A percentile compares a stretch with the other conserved stretches of the same genome.
These are phyloP conservation scores for Penicillium argentinense DNA, from an alignment of 495 filamentous ascomycete species.

Conservation along the genomic window DNA sequence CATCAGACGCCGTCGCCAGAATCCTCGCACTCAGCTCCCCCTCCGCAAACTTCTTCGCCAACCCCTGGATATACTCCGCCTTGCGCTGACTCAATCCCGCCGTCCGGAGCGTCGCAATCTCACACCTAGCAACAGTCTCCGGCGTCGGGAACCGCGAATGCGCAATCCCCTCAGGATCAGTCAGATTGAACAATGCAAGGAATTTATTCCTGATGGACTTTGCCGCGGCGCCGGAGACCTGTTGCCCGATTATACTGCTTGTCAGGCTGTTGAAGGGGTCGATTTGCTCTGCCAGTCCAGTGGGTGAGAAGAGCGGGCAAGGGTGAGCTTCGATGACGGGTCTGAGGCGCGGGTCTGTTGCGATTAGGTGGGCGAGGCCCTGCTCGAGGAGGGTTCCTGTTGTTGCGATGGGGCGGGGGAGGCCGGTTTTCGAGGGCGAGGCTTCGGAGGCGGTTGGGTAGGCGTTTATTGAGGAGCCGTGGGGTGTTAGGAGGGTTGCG, in stretches of 20 bases:
- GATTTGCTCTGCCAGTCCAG: conserved; percentile 76
- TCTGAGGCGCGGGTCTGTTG: conserved; percentile 70
- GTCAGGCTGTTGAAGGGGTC: conserved; percentile 84
- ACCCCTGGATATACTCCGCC: conserved; percentile 86
- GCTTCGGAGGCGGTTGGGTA: conserved; percentile 46
- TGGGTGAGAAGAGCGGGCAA: conserved; percentile 77
- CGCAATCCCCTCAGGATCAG: conserved; percentile 11
- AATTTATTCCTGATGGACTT: conserved; percentile 85
- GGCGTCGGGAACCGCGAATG: conserved; percentile 70
- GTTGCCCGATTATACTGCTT: conserved; percentile 90
- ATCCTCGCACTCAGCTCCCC: conserved; percentile 74
- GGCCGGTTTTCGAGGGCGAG: conserved; percentile 59
- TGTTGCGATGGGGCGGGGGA: conserved; percentile 55
- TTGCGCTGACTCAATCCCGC: conserved; percentile 90
- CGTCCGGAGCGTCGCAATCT: conserved; percentile 67
- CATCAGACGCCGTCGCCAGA: conserved; percentile 75
- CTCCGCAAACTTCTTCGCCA: conserved; percentile 75
- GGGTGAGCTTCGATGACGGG: conserved; percentile 71
- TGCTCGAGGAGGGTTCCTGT: conserved; percentile 73
- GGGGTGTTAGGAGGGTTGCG: conserved; percentile 75
- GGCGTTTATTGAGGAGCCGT: conserved; percentile 67
- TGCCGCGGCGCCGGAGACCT: conserved; percentile 91
- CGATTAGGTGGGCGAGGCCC: conserved; percentile 75
- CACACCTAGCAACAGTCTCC: conserved; percentile 58
- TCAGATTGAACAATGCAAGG: conserved; percentile 65